phyloP scores from a whole-genome alignment of 2,329 filamentous ascomycete genomes.

The Thermothelomyces thermophilus region DNA sequence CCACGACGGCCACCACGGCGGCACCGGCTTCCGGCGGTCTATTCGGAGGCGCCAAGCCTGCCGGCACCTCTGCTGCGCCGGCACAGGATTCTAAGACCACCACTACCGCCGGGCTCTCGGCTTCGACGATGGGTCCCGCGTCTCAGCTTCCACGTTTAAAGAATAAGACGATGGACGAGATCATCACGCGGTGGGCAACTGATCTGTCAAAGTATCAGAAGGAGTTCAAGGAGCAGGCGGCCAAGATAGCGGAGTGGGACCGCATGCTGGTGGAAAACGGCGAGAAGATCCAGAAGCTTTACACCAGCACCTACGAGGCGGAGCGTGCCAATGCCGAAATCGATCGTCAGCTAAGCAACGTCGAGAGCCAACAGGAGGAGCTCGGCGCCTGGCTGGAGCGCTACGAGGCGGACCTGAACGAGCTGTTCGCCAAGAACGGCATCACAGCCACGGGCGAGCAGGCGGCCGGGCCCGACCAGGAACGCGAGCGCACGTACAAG shows the following conservation, averaged over 20 bases:
- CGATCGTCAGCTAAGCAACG: slow-evolving; percentile 79
- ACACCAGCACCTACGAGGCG: slow-evolving; percentile 85
- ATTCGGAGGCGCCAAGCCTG: slow-evolving; percentile 31
- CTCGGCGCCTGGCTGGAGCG: slow-evolving; percentile 80
- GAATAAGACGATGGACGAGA: slow-evolving; percentile 99
- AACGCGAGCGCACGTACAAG: slow-evolving; percentile 94
- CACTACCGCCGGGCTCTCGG: slow-evolving; percentile 44
- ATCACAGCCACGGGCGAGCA: slow-evolving; percentile 48
- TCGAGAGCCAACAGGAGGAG: slow-evolving; percentile 91
- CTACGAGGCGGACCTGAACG: slow-evolving; percentile 87
- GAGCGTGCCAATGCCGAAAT: slow-evolving; percentile 90
- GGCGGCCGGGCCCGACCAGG: slow-evolving; percentile 83
- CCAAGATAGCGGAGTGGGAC: slow-evolving; percentile 85
- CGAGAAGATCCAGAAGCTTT: slow-evolving; percentile 90
- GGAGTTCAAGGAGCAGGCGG: slow-evolving; percentile 86
- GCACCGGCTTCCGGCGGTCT: slow-evolving; percentile 21
- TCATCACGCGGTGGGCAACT: slow-evolving; percentile 92
- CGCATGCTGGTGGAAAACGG: slow-evolving; percentile 87
- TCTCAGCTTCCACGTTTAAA: slow-evolving; percentile 86
- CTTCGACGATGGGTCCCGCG: slow-evolving; percentile 72
- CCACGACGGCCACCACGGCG: slow-evolving; percentile 23
- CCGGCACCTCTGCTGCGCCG: slow-evolving; percentile 27
- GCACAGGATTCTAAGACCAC: slow-evolving; percentile 15
- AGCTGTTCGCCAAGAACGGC: slow-evolving; percentile 76
- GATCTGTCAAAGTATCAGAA: slow-evolving; percentile 95